Evolutionary conservation across 2,329 filamentous ascomycete genomes (phyloP), one percentile per base, ranked within the genome.

Genomic region (Fonsecaea erecta): DNA sequence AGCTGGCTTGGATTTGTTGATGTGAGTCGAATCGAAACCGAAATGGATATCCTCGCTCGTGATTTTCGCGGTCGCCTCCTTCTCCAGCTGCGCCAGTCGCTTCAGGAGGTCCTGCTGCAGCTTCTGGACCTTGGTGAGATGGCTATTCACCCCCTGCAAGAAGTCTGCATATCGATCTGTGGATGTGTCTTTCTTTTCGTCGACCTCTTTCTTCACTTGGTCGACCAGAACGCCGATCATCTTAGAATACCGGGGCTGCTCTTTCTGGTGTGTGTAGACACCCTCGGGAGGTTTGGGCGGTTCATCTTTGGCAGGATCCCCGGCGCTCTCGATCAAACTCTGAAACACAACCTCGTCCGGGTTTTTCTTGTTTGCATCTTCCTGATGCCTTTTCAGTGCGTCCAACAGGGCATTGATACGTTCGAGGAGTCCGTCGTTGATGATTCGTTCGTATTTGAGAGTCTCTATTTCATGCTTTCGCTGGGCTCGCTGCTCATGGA

Each of bases 191-290:
- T 89, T 87, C 77, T 90, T 90, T 75, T 93, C 90, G 62, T 93
- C 91, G 37, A 97, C 83, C 57, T 90, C 87, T 70, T 91, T 88
- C 78, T 97, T 97, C 48, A 98, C 93, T 78, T 96, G 91, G 74
- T 99, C 95, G 21, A 98, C 85, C 73, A 99, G 79, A n/a, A 89
- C 88, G n/a, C 91, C 91, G 90, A 99, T 93, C 95, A 99, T 99
- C 82, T 96, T 92, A 43, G 92, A 95, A 75, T 97, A 99, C 14
- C 89, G 90, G 0, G 91, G 92, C 72, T 91, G 87, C 74, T 88
- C 88, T 76, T 90, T 86, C 71, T 90, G 88, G 61, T 92, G 84
- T 48, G 85, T 84, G 74, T 96, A 90, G 30, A 97, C 90, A 53
- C 91, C 93, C 70, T 88, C 89, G 1, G 93, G 93, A 56, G 86